phyloP scores from a whole-genome alignment of 2,329 filamentous ascomycete genomes.

The Colletotrichum cereale region DNA sequence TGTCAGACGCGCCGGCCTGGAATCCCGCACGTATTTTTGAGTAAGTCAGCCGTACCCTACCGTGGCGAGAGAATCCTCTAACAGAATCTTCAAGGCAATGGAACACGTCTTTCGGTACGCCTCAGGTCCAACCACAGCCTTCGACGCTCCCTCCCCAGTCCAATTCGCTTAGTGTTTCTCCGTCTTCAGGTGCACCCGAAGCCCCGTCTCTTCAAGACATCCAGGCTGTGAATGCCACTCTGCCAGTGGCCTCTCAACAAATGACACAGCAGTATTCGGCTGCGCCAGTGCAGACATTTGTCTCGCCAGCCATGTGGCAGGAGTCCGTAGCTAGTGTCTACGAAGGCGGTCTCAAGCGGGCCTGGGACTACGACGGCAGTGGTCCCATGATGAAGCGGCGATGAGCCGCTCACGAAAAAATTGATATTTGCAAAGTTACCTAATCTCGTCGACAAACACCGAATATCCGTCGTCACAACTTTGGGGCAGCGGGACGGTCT shows the following conservation, averaged over 20 bases:
- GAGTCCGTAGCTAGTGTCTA: conserved; percentile 78
- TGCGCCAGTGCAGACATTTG: conserved; percentile 68
- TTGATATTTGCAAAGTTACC: conserved; percentile 11
- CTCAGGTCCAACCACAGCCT: conserved; percentile 60
- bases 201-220: conserved; percentile 67
- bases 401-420: conserved; percentile 22
- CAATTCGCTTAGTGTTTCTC: conserved; percentile 65
- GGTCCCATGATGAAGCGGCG: conserved; percentile 46
- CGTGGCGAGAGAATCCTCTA: conserved; percentile 24
- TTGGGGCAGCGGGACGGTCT: conserved; percentile 7
- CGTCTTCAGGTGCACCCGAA: conserved; percentile 67
- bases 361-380: conserved; percentile 68
- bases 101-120: conserved; percentile 92
- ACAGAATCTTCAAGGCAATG: conserved; percentile 75
- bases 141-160: conserved; percentile 58
- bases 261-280: conserved; percentile 65
- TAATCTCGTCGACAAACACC: not conserved
- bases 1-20: conserved; percentile 78
- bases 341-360: conserved; percentile 72
- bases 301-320: conserved; percentile 81
- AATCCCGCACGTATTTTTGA: conserved; percentile 91
- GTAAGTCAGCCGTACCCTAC: conserved; percentile 66
- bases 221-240: conserved; percentile 59
- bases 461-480: not conserved
- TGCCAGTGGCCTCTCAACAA: conserved; percentile 60